phyloP scores from a whole-genome alignment of 148 eudicot genomes.

The Fagopyrum homotropicum region DNA sequence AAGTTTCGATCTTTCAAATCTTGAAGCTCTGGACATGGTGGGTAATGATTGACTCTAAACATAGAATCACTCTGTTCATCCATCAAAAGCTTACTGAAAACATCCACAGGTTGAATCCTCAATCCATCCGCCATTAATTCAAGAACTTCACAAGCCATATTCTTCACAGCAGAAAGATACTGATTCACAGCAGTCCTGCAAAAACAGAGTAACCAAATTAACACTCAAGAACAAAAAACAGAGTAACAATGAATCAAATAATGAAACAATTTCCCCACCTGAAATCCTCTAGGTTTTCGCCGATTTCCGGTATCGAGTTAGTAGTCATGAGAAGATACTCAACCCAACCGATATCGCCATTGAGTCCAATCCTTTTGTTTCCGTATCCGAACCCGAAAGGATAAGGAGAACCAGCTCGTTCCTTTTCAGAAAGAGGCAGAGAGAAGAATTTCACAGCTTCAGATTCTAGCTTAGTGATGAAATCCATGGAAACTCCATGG shows the following conservation, averaged over 20 bases:
- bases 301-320: neutral
- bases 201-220: no score
- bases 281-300: neutral
- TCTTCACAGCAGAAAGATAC: constrained; percentile 28
- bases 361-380: constrained; percentile 49
- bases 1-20: constrained; percentile 21
- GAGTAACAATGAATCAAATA: neutral
- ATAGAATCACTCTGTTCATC: constrained; percentile 41
- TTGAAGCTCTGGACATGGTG: constrained; percentile 39
- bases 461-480: constrained; percentile 30
- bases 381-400: constrained; percentile 60
- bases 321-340: constrained; percentile 46
- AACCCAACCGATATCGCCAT: constrained; percentile 83
- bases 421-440: constrained; percentile 32
- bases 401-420: constrained; percentile 17
- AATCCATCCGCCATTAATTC: constrained; percentile 50
- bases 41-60: constrained; percentile 56
- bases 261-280: neutral
- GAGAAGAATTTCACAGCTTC: constrained; percentile 56
- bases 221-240: neutral
- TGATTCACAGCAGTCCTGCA: constrained; percentile 21
- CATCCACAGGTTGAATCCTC: constrained; percentile 25
- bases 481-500: constrained; percentile 49
- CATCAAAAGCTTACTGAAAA: constrained; percentile 29
- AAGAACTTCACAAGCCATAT: constrained; percentile 33